phyloP scores from a whole-genome alignment of 768 basidiomycete genomes.

The Gymnopilus dilepis region DNA sequence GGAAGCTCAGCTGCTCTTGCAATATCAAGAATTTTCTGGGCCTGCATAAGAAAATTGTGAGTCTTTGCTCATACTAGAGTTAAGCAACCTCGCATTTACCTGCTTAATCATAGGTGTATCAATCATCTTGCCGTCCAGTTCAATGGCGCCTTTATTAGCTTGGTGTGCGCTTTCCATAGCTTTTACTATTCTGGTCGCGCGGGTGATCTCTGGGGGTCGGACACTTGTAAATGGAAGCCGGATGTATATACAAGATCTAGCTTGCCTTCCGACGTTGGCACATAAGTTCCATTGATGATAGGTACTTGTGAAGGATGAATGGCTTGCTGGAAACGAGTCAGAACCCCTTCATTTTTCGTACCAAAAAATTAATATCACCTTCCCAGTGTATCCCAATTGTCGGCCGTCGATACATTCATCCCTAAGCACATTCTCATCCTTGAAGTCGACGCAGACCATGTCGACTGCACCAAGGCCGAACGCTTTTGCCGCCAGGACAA shows the following conservation, averaged over 20 bases:
- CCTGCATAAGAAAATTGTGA: conserved; percentile 31
- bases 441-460: conserved; percentile 94
- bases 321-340: conserved; percentile 68
- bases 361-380: conserved; percentile 49
- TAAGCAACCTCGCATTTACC: too few species aligned
- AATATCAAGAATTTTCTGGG: conserved; percentile 53
- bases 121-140: conserved; percentile 85
- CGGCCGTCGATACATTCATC: conserved; percentile 84
- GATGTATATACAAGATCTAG: neutral
- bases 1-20: conserved; percentile 60
- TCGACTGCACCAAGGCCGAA: conserved; percentile 88
- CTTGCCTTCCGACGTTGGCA: conserved; percentile 73
- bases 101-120: conserved; percentile 92
- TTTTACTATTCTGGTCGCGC: conserved; percentile 74
- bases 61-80: too few species aligned
- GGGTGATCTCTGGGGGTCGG: conserved; percentile 65
- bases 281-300: conserved; percentile 77
- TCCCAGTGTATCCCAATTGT: conserved; percentile 88
- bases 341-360: neutral
- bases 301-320: conserved; percentile 89
- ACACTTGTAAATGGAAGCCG: neutral
- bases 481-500: conserved; percentile 84
- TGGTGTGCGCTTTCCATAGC: conserved; percentile 65
- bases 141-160: conserved; percentile 68
- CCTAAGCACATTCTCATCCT: conserved; percentile 64